Base-by-base conservation (phyloP, 441 rosid species). In the Daphne laureola region DNA sequence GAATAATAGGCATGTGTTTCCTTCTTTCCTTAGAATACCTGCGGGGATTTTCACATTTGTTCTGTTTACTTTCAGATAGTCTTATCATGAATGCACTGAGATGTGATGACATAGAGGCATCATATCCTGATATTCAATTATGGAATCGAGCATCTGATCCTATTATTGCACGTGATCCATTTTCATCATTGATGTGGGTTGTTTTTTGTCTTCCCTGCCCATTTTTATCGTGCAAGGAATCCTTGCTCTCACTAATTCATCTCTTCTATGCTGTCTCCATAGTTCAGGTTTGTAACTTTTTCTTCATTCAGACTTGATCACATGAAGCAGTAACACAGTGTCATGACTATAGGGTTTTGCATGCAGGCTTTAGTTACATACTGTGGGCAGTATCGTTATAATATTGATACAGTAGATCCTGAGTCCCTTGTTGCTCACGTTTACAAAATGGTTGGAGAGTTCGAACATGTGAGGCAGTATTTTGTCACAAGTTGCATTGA, bases 101-200 rank as follows among this genome's bases (percentile, higher is more conserved):
- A 67, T 62, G 75, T 58, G 65, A 61, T 53, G 81, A 76, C 51
- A 67, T 54, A 51, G 84, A 75, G 64, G 68, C 63, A 17, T 60
- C 75, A 57, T 69, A 69, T 67, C 69, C 82, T 61, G 93, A 77
- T 61, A 61, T 57, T 55, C 85, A 78, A 59, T 86, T 95, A 49
- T 84, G 96, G 95, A 84, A 68, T 58, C 87, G 82, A 68, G 84
- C 89, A 60, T 75, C 92, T 64, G 94, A 82, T 70, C 97, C 99
- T 17, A 70, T 88, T 73, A 90, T 95, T 61, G 75, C 78, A 43
- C 90, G 69, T 72, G 99, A 95, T 73, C 90, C 98, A 53, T 95
- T 95, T 73, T 91, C 99, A 64, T 84, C 99, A 35, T 77, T 95
- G 74, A 91, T 91, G 93, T 95, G 98, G 98, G 73, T 81, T 72